These are phyloP conservation scores for Metschnikowia dekortorum DNA, from an alignment of 805 yeast genomes.

Conservation along the genomic window DNA sequence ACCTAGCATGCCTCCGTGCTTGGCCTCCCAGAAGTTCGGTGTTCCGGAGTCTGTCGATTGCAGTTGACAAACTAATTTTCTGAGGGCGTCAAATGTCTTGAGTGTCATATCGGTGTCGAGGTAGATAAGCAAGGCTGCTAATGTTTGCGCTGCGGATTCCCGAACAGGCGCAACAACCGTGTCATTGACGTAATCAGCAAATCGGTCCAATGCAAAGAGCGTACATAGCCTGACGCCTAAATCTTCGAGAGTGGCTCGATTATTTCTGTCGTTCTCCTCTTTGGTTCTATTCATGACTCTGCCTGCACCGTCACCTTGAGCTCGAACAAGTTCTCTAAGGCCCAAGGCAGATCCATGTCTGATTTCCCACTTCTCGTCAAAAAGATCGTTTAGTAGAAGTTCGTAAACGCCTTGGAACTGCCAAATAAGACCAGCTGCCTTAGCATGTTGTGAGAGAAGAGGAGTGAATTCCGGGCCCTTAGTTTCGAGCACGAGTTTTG, in stretches of 20 bases:
- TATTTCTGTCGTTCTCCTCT: constrained; percentile 61
- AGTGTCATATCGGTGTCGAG: constrained; percentile 55
- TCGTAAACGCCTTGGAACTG: constrained; percentile 93
- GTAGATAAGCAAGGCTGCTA: constrained; percentile 84
- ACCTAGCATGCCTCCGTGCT: constrained; percentile 97
- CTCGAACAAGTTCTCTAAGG: constrained; percentile 74
- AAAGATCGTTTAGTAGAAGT: constrained; percentile 69
- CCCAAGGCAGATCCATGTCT: constrained; percentile 97
- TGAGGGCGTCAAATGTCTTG: constrained; percentile 60
- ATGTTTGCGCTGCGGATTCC: constrained; percentile 92
- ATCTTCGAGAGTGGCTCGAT: constrained; percentile 75
- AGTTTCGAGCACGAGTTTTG: constrained; percentile 80
- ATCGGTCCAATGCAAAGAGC: constrained; percentile 85
- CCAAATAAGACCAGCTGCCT: constrained; percentile 78
- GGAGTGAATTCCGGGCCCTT: constrained; percentile 62
- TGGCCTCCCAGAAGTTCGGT: constrained; percentile 86
- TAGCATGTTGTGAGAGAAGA: constrained; percentile 63
- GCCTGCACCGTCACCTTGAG: constrained; percentile 85
- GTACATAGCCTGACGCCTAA: constrained; percentile 80
- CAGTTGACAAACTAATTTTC: constrained; percentile 63
- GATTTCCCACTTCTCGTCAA: constrained; percentile 86
- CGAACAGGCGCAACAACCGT: constrained; percentile 98
- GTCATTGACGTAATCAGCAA: constrained; percentile 95
- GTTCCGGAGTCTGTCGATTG: constrained; percentile 37
- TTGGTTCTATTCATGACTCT: constrained; percentile 60